Percentiles rank a stretch among this genome's conserved stretches.
Evolutionary conservation across 768 basidiomycete genomes (phyloP).

Genomic region (Mycena kentingensis): DNA sequence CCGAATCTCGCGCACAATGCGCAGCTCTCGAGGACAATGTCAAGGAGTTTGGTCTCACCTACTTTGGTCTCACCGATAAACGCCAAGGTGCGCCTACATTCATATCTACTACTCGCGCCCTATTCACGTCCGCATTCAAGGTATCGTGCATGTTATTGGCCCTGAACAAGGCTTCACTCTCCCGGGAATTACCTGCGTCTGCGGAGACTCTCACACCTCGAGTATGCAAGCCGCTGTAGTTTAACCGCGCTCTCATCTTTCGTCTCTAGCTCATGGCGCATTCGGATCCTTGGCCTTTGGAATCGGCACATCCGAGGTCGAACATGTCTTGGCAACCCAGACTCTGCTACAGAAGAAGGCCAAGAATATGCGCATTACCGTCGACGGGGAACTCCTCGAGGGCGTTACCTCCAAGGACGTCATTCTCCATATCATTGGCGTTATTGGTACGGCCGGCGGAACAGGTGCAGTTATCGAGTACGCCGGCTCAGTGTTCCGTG

Average conservation of each 20-base stretch:
- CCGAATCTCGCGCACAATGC: conserved; percentile 84
- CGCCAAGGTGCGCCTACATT: conserved; percentile 63
- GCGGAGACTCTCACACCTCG: conserved; percentile 92
- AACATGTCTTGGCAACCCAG: conserved; percentile 92
- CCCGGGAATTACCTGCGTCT: conserved; percentile 81
- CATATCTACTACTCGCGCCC: not conserved
- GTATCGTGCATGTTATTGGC: conserved; percentile 87
- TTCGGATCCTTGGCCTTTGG: conserved; percentile 93
- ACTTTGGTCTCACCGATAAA: conserved; percentile 88
- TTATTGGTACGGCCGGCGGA: conserved; percentile 92
- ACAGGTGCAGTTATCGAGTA: conserved; percentile 92
- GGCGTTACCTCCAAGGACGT: conserved; percentile 91
- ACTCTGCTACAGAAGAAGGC: conserved; percentile 84
- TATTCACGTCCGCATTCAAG: conserved; percentile 36
- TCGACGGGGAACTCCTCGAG: conserved; percentile 77
- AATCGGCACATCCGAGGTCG: conserved; percentile 92
- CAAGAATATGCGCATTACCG: conserved; percentile 91
- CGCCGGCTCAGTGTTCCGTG: conserved; percentile 84
- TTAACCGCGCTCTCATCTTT: not conserved
- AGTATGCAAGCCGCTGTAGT: conserved; percentile 52
- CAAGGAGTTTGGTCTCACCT: conserved; percentile 88
- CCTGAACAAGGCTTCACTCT: conserved; percentile 95
- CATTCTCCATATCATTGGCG: conserved; percentile 85
- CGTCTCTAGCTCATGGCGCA: conserved; percentile 74
- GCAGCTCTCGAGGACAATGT: conserved; percentile 85